Evolutionary conservation across 345 rosid genomes (phyloP), one percentile per base, ranked within the genome.

Genomic region (Laguncularia racemosa): DNA sequence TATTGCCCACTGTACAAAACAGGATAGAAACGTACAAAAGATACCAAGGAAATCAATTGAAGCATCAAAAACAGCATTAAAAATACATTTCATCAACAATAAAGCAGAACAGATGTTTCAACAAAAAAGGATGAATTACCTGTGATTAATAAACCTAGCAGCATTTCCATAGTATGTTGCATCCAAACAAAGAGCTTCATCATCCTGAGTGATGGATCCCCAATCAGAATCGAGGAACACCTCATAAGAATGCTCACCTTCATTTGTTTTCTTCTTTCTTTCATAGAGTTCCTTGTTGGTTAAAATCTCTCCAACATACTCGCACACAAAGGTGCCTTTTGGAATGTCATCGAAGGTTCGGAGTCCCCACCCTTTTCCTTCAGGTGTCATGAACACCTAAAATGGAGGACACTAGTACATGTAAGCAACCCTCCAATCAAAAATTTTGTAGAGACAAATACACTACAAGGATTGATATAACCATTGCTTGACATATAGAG

Each of bases 71-170:
- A n/a, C n/a, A n/a, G n/a, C n/a, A n/a, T n/a, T n/a, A n/a, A n/a
- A n/a, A n/a, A 33, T 33, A 10, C 40, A 50, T 16, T 17, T 50
- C 16, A n/a, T 15, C 53, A 50, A 0, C 53, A 2, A 50, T 50
- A 10, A n/a, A 2, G 20, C 20, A 17, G 16, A 50, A 14, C 6
- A 33, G 40, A 33, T 33, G 40, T 33, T 33, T 33, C 9, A 33
- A 9, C 1, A 7, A 33, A 7, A 23, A 56, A 16, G 61, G 68
- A 18, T 61, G 53, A 56, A 57, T 53, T 78, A 83, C 99, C 99
- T 81, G 61, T 92, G 97, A 70, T 92, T 93, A 52, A 93, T 85
- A 73, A 93, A 93, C 72, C 91, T 77, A 26, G 96, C 96, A 59
- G 85, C 83, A 76, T 93, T 93, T 50, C 97, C 97, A 59, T 61